Evolutionary conservation across 306 rosid genomes (phyloP), one percentile per base, ranked within the genome.

Genomic region (Cotoneaster glaucophyllus): DNA sequence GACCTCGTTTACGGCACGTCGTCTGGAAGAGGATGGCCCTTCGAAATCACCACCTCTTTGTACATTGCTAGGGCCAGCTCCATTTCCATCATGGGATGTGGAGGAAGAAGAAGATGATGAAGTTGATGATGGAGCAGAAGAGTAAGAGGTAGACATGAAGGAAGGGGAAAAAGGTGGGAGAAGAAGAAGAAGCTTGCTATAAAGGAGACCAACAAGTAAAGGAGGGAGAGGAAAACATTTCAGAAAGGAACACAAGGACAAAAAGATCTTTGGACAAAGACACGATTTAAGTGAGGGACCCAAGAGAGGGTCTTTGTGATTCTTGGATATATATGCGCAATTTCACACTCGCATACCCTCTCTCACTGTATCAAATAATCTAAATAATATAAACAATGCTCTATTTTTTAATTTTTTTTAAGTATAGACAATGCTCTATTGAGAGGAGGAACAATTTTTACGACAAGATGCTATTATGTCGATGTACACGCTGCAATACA

Each of bases 201-300:
- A 73, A 73, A 73, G 53, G 63, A 53, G 63, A 29, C 73, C 74
- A 50, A 50, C n/a, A 45, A 64, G 88, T 71, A 86, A 68, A 13
- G 18, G 69, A 50, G 53, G 34, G 83, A 65, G 77, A 75, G 17
- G 45, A 62, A 48, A 69, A 64, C 43, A 52, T 56, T 69, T 32
- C 71, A 69, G 91, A 84, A 85, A 45, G 29, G 56, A 86, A 79
- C 85, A 83, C 85, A 83, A 85, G 90, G 91, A 92, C 97, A 94
- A 92, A 95, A 93, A 92, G 91, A 91, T 75, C 17, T 48, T 48
- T 78, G 78, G 96, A 90, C 85, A 84, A 88, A 89, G 98, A 92
- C 96, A 92, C 93, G 74, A 83, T 29, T 48, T 32, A 31, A 81
- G 74, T 71, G 93, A 90, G 99, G 96, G 96, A 78, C 97, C 99